Conservation (phyloP, 2,329 filamentous ascomycete genomes). For the Pseudogymnoascus sp. region DNA sequence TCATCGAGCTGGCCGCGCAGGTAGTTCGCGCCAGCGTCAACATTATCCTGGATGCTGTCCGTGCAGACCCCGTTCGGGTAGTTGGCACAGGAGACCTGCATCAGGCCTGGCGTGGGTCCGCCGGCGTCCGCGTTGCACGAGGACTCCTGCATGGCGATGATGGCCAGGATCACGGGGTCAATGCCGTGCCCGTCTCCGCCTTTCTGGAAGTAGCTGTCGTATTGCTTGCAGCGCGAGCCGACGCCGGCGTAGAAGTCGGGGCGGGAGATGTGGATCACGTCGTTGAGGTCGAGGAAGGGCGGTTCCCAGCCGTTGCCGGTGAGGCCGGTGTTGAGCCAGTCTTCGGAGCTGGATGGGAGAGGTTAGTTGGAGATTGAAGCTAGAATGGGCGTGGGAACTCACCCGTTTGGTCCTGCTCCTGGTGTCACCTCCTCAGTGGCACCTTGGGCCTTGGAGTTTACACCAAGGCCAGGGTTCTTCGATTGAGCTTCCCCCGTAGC, state of each 20-base stretch:
- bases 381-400: not conserved
- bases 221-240: conserved; percentile 25
- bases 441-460: conserved; percentile 13
- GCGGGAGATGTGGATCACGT: conserved; percentile 24
- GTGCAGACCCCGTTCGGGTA: conserved; percentile 31
- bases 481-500: conserved; percentile 3
- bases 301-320: conserved; percentile 28
- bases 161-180: conserved; percentile 30
- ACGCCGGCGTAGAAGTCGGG: conserved; percentile 25
- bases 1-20: conserved; percentile 23
- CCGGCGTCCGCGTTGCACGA: conserved; percentile 31
- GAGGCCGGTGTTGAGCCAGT: conserved; percentile 29
- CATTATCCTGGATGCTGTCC: conserved; percentile 30
- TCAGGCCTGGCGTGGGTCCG: conserved; percentile 30
- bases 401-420: conserved; percentile 15
- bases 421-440: conserved; percentile 16
- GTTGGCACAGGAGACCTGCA: conserved; percentile 32
- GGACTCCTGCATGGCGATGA: conserved; percentile 33
- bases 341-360: conserved; percentile 23
- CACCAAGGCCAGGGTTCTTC: not conserved
- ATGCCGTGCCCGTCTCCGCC: conserved; percentile 28
- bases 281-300: conserved; percentile 29
- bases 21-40: conserved; percentile 30
- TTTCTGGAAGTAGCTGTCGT: conserved; percentile 30
- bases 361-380: not conserved